Percentiles rank a stretch among this genome's conserved stretches.
Conservation (phyloP, 164 flowering plant species). For the Tinospora cordifolia region DNA sequence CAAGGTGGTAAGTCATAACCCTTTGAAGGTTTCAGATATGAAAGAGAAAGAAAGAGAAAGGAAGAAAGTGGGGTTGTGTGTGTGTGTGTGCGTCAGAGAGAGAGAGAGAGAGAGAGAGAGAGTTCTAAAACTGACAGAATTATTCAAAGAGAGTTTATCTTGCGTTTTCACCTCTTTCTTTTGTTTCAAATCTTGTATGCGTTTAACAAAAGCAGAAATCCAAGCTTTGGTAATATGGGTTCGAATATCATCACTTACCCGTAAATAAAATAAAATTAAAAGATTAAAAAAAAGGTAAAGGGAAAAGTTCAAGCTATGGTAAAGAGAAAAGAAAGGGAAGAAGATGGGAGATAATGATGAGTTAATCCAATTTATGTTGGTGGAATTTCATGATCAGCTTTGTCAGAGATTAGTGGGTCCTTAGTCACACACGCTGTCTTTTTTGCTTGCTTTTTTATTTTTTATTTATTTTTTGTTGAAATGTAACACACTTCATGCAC, state of each 20-base stretch:
- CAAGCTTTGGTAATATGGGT: no score
- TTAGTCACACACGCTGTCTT: conserved; percentile 10
- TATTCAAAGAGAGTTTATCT: not conserved
- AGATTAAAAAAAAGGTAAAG: not conserved
- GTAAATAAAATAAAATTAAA: no score
- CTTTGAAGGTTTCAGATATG: conserved; percentile 33
- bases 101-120: not conserved
- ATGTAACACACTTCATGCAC: conserved; percentile 20
- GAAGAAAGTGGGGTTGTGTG: conserved; percentile 7
- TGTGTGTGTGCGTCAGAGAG: not conserved
- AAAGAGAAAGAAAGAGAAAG: conserved; percentile 24
- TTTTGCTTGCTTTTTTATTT: not conserved
- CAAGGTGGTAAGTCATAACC: conserved; percentile 36
- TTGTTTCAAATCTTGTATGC: not conserved
- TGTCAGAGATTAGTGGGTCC: conserved; percentile 14
- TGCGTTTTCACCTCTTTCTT: conserved; percentile 9
- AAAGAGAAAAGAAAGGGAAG: conserved; percentile 5
- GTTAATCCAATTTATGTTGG: conserved; percentile 14
- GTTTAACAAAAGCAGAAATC: no score
- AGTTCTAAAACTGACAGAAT: not conserved
- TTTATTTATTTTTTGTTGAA: no score
- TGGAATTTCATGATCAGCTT: conserved; percentile 31
- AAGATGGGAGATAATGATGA: not conserved
- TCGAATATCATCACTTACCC: no score
- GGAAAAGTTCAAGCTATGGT: not conserved